Conservation (phyloP, 306 rosid species). For the Canavalia ensiformis region DNA sequence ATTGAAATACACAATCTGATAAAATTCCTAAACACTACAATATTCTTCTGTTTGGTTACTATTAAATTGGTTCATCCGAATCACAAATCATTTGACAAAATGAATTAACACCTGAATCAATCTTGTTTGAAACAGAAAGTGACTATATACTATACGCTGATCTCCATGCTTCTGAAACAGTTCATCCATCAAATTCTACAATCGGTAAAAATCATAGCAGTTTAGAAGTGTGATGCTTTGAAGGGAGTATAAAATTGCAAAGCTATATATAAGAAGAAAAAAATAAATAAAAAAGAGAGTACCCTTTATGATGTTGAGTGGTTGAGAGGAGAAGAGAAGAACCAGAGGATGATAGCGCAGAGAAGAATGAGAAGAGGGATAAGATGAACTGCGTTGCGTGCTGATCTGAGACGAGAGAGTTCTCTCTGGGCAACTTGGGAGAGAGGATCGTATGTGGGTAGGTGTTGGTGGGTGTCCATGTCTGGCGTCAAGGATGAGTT, state of each 20-base stretch:
- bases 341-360: conserved; percentile 90
- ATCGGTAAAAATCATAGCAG: conserved; percentile 13
- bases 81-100: not conserved
- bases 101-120: no score
- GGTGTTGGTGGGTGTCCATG: conserved; percentile 49
- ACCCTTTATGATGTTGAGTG: not conserved
- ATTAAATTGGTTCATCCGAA: conserved; percentile 2
- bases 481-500: not conserved
- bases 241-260: not conserved
- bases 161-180: not conserved
- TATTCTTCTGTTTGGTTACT: not conserved
- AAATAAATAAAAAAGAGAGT: not conserved
- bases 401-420: conserved; percentile 66
- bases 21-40: not conserved
- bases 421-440: conserved; percentile 73
- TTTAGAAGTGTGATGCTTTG: not conserved
- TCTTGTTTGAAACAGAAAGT: no score
- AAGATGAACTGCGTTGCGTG: conserved; percentile 73
- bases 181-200: conserved; percentile 30
- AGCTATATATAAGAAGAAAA: no score
- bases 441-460: conserved; percentile 83
- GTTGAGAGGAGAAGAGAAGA: conserved; percentile 60
- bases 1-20: not conserved
- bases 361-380: conserved; percentile 82
- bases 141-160: not conserved